A percentile compares a stretch with the other conserved stretches of the same genome.
These are phyloP conservation scores for Candida sanyaensis DNA, from an alignment of 1,139 yeast genomes.

Conservation along the genomic window DNA sequence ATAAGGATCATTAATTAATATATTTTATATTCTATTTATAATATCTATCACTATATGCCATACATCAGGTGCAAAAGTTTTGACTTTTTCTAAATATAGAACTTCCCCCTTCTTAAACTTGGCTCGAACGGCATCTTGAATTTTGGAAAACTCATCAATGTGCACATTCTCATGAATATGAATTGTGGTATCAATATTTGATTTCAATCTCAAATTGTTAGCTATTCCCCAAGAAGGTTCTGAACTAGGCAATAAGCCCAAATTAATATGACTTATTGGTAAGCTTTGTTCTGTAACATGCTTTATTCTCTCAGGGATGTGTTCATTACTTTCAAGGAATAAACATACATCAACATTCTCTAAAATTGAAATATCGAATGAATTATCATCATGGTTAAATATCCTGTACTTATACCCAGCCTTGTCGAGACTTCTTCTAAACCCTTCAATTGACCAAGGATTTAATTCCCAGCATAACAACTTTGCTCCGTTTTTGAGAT, in stretches of 20 bases:
- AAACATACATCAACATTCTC: slow-evolving; percentile 32
- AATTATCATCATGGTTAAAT: slow-evolving; percentile 26
- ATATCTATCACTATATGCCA: slow-evolving; percentile 74
- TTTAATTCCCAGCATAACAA: slow-evolving; percentile 83
- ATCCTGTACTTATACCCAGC: slow-evolving; percentile 47
- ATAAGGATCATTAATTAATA: background rate
- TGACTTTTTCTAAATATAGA: slow-evolving; percentile 56
- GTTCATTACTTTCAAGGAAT: slow-evolving; percentile 64
- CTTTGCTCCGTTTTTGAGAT: slow-evolving; percentile 56
- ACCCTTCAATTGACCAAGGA: slow-evolving; percentile 82
- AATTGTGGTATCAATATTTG: slow-evolving; percentile 28
- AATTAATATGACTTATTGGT: slow-evolving; percentile 62
- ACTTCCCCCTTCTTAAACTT: slow-evolving; percentile 17
- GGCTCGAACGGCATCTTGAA: slow-evolving; percentile 20
- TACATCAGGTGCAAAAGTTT: slow-evolving; percentile 85
- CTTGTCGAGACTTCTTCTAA: slow-evolving; percentile 51
- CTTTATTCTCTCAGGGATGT: slow-evolving; percentile 43
- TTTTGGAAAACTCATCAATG: slow-evolving; percentile 37
- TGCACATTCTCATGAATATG: slow-evolving; percentile 83
- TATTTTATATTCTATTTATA: background rate
- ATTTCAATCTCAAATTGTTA: slow-evolving; percentile 19
- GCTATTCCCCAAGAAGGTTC: slow-evolving; percentile 61
- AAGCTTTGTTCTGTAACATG: slow-evolving; percentile 19
- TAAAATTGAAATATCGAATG: slow-evolving; percentile 20
- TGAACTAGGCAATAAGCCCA: slow-evolving; percentile 78